phyloP scores from a whole-genome alignment of 345 rosid genomes.

The Salix brachista region DNA sequence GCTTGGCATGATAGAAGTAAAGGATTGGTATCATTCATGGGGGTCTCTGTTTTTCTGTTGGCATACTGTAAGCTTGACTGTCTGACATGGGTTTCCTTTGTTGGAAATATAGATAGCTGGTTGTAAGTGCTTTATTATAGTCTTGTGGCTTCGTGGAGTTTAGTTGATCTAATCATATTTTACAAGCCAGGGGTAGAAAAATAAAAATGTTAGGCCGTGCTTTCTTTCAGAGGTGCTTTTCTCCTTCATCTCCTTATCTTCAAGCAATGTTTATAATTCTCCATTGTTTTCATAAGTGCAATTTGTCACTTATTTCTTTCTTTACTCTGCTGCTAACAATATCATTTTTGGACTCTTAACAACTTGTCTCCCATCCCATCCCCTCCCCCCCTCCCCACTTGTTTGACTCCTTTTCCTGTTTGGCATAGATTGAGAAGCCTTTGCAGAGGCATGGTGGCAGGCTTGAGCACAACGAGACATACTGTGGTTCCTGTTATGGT shows the following conservation, averaged over 20 bases:
- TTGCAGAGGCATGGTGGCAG: conserved; percentile 96
- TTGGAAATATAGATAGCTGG: background rate
- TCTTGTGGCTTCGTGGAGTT: background rate
- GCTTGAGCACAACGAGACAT: conserved; percentile 93
- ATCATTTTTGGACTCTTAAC: background rate
- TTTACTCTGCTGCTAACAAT: background rate
- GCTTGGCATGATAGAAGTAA: background rate
- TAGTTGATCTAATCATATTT: background rate
- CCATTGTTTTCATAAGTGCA: background rate
- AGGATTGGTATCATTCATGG: background rate
- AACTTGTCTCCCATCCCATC: background rate
- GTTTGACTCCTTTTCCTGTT: conserved; percentile 16
- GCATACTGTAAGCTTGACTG: background rate
- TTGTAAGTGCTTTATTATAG: background rate
- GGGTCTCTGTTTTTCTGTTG: background rate
- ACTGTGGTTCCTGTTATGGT: conserved; percentile 93
- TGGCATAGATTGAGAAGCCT: conserved; percentile 77
- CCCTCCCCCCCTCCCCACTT: background rate
- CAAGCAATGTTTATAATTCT: background rate
- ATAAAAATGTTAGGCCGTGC: background rate
- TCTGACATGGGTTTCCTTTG: background rate
- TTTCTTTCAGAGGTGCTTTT: background rate
- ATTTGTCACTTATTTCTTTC: background rate
- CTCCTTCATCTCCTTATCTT: background rate
- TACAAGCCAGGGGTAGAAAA: background rate